These are phyloP conservation scores for Thelephora ganbajun DNA, from an alignment of 768 basidiomycete species.

Conservation along the genomic window DNA sequence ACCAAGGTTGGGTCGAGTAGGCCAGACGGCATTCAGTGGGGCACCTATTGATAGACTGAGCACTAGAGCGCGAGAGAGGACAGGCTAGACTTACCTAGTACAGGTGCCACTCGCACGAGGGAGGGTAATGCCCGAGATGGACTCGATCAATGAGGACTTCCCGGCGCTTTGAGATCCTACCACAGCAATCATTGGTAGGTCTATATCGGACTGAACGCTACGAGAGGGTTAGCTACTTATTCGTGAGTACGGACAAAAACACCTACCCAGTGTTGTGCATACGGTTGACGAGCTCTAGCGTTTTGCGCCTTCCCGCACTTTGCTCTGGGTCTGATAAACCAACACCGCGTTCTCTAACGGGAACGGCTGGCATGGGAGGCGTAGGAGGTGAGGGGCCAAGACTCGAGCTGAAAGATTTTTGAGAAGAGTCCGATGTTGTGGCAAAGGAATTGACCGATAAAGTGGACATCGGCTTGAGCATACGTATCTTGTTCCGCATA, in stretches of 20 bases:
- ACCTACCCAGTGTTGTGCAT: conserved; percentile 48
- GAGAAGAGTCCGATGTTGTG: too few relatives aligned
- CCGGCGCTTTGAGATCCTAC: conserved; percentile 64
- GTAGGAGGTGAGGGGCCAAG: too few relatives aligned
- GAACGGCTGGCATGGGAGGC: too few relatives aligned
- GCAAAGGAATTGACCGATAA: too few relatives aligned
- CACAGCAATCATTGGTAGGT: conserved; percentile 61
- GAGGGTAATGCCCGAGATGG: conserved; percentile 58
- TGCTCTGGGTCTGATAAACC: conserved; percentile 37
- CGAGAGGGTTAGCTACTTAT: conserved; percentile 2
- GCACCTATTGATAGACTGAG: conserved; percentile 12
- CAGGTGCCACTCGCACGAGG: conserved; percentile 66
- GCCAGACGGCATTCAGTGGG: conserved; percentile 24
- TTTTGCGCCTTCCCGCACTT: conserved; percentile 27
- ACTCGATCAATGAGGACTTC: conserved; percentile 66
- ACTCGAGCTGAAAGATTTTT: too few relatives aligned
- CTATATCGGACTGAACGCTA: conserved; percentile 57
- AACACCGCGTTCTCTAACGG: conserved; percentile 17
- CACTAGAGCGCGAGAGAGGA: background rate
- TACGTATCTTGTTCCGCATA: too few relatives aligned
- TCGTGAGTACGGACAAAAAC: background rate
- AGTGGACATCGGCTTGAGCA: too few relatives aligned
- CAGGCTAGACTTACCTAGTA: conserved; percentile 36
- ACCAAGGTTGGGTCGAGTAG: conserved; percentile 17
- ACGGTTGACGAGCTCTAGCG: conserved; percentile 47